Conservation (phyloP, 75 land plant species). For the Pseudotsuga menziesii region DNA sequence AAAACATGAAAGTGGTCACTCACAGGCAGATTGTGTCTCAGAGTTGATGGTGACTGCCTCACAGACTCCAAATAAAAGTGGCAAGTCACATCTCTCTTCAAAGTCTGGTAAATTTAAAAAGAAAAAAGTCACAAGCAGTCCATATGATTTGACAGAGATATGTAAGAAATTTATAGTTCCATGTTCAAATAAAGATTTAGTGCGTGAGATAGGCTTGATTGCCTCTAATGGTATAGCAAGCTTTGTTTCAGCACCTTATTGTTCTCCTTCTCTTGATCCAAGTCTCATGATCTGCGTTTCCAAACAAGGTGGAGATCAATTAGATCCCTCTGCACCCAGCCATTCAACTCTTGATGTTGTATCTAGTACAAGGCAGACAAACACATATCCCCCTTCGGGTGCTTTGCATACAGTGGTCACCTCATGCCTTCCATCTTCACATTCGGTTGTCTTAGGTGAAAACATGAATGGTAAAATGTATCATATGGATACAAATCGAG, state of each 20-base stretch:
- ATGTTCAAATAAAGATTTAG: constrained; percentile 52
- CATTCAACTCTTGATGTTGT: background rate
- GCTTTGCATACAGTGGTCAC: background rate
- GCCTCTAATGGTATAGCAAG: constrained; percentile 52
- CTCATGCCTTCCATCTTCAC: background rate
- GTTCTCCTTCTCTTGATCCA: constrained; percentile 44
- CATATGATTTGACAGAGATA: constrained; percentile 49
- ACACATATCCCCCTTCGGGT: background rate
- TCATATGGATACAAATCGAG: no score
- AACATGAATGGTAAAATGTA: background rate
- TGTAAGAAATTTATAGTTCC: constrained; percentile 46
- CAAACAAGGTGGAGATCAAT: background rate
- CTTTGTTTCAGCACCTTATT: constrained; percentile 33
- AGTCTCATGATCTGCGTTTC: constrained; percentile 28
- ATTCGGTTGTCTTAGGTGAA: background rate
- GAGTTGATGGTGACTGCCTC: constrained; percentile 8
- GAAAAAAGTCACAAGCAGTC: constrained; percentile 25
- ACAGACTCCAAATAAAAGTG: constrained; percentile 14
- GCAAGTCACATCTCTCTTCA: constrained; percentile 14
- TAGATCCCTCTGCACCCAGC: background rate
- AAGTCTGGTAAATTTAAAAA: constrained; percentile 24
- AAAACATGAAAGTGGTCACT: constrained; percentile 11
- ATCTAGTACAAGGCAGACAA: background rate
- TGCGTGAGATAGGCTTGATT: constrained; percentile 72
- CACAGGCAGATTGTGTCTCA: constrained; percentile 4